Base-by-base conservation (phyloP, 2,329 filamentous ascomycete genomes). In the Ceratocystis papillata region DNA sequence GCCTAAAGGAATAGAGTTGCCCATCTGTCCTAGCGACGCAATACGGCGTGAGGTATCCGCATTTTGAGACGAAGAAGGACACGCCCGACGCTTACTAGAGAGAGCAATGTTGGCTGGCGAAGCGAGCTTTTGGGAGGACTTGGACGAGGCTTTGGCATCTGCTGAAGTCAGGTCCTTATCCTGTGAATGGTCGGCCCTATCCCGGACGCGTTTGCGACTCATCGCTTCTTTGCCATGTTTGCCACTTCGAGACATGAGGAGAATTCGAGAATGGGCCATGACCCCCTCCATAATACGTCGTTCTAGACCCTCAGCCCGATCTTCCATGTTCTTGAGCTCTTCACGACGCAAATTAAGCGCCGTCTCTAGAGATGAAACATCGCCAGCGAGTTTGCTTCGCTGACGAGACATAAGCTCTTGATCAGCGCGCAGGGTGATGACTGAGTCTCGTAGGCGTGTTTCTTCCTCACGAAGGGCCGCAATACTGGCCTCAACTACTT, bases 271-370 rank as follows among this genome's bases (percentile, higher is more conserved):
- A 74, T 97, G 93, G 71, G 97, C 92, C 77, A 99, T 95, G 69
- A 97, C 90, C 30, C 93, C 92, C 70, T 97, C 93, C 41, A 99
- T 79, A 70, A 99, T 96, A 30, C 94, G 87, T 64, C 92, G 88
- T 77, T 99, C 94, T 28, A 99, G 80, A 2, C 85, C 84, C 74
- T 96, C 91, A 2, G 93, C 94, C 69, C 93, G 88, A 10, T 83
- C 79, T 74, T 97, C 93, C 89, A 99, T 96, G 30, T 88, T 82
- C 59, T 90, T 85, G 67, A 99, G 84, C 76, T 97, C 94, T 70
- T 97, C 93, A 57, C 90, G 88, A 65, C 94, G 88, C 66, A 97
- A 86, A 20, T 87, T 85, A 37, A 97, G 82, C 0, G 94, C 93
- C 7, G 90, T 97, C 74, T 97, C 90, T 1, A 99, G 82, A 7